Evolutionary conservation across 2,329 filamentous ascomycete species (phyloP), one percentile per base, ranked within the genome.

Genomic region (Exutisphaerella laricina): DNA sequence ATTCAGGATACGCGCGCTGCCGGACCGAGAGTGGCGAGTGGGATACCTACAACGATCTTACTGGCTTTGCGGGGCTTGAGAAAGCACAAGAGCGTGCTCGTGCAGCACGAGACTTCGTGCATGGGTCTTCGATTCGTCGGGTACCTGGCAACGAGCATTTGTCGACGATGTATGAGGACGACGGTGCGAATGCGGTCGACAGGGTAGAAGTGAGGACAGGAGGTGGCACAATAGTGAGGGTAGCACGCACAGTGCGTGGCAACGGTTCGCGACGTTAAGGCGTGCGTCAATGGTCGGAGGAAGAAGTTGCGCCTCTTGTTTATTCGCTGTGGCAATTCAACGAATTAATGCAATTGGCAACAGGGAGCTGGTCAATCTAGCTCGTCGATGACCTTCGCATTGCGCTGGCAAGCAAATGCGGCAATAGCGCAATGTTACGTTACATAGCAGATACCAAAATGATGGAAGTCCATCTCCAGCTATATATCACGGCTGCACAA

Each of bases 141-240:
- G 20, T 17, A 14, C 3, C n/a, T 3, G 33, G 33, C 3, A 35
- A 35, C n/a, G 18, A 35, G 33, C 18, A 20, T 7, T n/a, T 35
- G 4, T 35, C 33, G 33, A 4, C 33, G 12, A 21, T 35, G 33
- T 35, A 4, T 8, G 33, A 23, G 20, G 20, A 35, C 3, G 33
- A 26, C 23, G 23, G 20, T 8, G 20, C 8, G 12, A n/a, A 5
- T 20, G 20, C 2, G 33, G n/a, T 1, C n/a, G 31, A 3, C n/a
- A 35, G 8, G 33, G 20, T 35, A 14, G 33, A 35, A 23, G 33
- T 35, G 17, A 35, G 20, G 33, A 35, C n/a, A 4, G 9, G 17
- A 5, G 33, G 20, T 23, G 33, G 33, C 8, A 35, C 33, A n/a
- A 20, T 35, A 3, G 33, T 21, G 33, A 21, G 20, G 20, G 20